phyloP scores from a whole-genome alignment of 768 basidiomycete genomes.

The Leccinum imitatum region DNA sequence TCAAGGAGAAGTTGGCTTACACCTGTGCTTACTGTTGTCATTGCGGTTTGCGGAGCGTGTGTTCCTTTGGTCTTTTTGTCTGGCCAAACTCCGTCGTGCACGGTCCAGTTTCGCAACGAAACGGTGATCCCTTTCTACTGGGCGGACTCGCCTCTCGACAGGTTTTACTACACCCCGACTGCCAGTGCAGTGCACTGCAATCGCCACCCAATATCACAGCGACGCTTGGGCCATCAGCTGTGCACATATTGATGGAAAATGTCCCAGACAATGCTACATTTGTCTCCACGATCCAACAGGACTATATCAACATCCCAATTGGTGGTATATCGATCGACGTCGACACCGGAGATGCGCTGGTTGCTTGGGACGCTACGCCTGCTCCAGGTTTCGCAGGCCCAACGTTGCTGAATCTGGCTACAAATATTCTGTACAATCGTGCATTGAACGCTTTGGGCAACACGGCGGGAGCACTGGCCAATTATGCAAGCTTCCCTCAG shows the following conservation, averaged over 20 bases:
- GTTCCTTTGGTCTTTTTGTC: slow-evolving; percentile 67
- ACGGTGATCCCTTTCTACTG: slow-evolving; percentile 52
- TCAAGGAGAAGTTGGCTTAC: slow-evolving; percentile 68
- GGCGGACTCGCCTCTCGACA: slow-evolving; percentile 44
- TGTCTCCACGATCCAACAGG: slow-evolving; percentile 46
- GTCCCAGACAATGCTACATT: slow-evolving; percentile 62
- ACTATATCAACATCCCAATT: slow-evolving; percentile 54
- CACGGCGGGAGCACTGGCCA: slow-evolving; percentile 38
- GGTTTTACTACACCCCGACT: slow-evolving; percentile 30
- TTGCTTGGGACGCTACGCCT: slow-evolving; percentile 72
- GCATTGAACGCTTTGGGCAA: slow-evolving; percentile 55
- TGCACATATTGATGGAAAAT: slow-evolving; percentile 37
- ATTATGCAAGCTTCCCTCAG: slow-evolving; percentile 57
- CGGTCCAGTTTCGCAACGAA: slow-evolving; percentile 36
- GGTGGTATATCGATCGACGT: slow-evolving; percentile 70
- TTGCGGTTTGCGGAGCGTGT: slow-evolving; percentile 62
- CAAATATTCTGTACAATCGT: slow-evolving; percentile 64
- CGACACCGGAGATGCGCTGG: slow-evolving; percentile 46
- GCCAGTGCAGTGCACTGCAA: slow-evolving; percentile 39
- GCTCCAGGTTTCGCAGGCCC: slow-evolving; percentile 58
- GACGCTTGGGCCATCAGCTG: slow-evolving; percentile 44
- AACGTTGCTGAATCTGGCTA: slow-evolving; percentile 63
- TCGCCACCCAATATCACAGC: slow-evolving; percentile 54
- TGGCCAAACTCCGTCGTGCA: slow-evolving; percentile 52
- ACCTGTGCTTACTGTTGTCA: slow-evolving; percentile 49